phyloP scores from a whole-genome alignment of 306 rosid species.

The Delonix regia region DNA sequence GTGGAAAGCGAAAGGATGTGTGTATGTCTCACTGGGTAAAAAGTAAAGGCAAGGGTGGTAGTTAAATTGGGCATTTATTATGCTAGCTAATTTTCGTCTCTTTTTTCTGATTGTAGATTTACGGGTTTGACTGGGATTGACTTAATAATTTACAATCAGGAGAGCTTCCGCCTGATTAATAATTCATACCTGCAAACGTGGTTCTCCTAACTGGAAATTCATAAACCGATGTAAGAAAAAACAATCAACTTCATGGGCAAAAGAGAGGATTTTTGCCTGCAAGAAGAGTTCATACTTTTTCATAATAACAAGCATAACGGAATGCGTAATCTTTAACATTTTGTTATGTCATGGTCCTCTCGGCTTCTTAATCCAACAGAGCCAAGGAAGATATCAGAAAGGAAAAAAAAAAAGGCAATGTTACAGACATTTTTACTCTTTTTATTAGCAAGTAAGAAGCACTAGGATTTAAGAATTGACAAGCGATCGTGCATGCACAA shows the following conservation, averaged over 20 bases:
- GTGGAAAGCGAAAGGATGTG: conserved; percentile 25
- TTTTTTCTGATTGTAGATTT: conserved; percentile 11
- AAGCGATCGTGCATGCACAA: not conserved
- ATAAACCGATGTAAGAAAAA: not conserved
- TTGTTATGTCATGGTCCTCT: not conserved
- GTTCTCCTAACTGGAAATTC: not conserved
- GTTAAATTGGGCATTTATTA: conserved; percentile 56
- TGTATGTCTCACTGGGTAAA: not conserved
- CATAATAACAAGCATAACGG: not conserved
- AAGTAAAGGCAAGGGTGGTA: conserved; percentile 8
- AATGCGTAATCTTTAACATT: not conserved
- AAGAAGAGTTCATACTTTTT: not conserved
- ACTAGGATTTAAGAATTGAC: not conserved
- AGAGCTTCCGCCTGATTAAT: conserved; percentile 19
- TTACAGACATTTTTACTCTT: not conserved
- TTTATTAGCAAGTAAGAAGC: not conserved
- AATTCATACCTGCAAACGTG: conserved; percentile 6
- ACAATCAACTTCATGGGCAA: not conserved
- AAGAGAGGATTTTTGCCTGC: not conserved
- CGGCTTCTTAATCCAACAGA: not conserved
- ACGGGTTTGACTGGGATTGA: conserved; percentile 41
- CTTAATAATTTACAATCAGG: not conserved
- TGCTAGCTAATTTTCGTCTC: conserved; percentile 44
- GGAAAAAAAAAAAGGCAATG: not conserved
- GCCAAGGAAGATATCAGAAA: conserved; percentile 1